Evolutionary conservation across 352 stramenopile genomes (phyloP).

Genomic region (Phytophthora hybrid): DNA sequence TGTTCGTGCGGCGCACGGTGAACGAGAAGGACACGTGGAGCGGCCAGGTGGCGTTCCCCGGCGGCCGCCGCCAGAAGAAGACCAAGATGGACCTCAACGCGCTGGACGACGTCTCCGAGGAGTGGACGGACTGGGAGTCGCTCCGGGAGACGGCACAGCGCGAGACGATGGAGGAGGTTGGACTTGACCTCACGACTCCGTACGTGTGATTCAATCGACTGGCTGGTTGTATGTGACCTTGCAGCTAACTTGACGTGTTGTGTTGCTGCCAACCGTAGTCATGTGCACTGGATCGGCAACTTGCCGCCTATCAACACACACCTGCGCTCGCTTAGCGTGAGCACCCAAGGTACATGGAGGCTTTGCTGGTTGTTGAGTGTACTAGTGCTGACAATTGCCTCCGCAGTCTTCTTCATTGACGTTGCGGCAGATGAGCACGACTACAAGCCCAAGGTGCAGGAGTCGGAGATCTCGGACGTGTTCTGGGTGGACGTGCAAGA

Average conservation of each 20-base stretch:
- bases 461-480: constrained; percentile 75
- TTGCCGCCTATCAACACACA: constrained; percentile 70
- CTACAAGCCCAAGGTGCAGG: constrained; percentile 64
- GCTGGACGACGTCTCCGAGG: constrained; percentile 36
- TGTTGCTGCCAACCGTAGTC: constrained; percentile 17
- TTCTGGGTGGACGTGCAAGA: constrained; percentile 89
- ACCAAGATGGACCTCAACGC: constrained; percentile 40
- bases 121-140: constrained; percentile 70
- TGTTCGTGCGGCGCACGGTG: constrained; percentile 79
- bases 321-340: constrained; percentile 69
- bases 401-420: constrained; percentile 81
- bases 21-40: constrained; percentile 87
- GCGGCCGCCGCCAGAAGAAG: constrained; percentile 75
- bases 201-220: constrained; percentile 33
- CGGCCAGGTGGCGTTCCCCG: constrained; percentile 84
- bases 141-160: constrained; percentile 73
- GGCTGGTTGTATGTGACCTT: background rate
- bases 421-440: constrained; percentile 50
- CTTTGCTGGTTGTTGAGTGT: background rate
- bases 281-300: constrained; percentile 65
- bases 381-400: constrained; percentile 4
- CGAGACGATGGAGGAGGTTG: constrained; percentile 87
- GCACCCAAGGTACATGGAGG: constrained; percentile 58
- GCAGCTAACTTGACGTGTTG: background rate
- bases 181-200: constrained; percentile 67